Evolutionary conservation across 306 rosid species (phyloP), one percentile per base, ranked within the genome.

Genomic region (Oemleria cerasiformis): DNA sequence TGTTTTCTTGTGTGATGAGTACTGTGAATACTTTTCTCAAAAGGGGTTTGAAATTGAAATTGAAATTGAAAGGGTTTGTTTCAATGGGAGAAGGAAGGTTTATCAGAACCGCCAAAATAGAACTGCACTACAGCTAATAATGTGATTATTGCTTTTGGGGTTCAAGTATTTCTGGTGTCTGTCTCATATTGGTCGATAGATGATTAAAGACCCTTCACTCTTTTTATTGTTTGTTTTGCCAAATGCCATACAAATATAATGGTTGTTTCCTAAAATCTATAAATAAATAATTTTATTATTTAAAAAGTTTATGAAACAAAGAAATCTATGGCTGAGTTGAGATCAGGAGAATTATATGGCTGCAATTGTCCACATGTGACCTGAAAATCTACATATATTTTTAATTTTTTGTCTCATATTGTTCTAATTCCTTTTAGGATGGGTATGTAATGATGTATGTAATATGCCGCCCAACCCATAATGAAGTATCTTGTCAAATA

Each of bases 101-200:
- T 63, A 20, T 15, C 63, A 67, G 67, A 80, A 68, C 64, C 69
- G 84, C 83, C 84, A 79, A 84, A 74, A 56, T n/a, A 4, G 48
- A 20, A 45, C 57, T 43, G 64, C 48, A 34, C 43, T 15, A 16
- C 20, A 34, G 42, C 36, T 30, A 30, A 30, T 30, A 30, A 30
- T 30, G 3, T 30, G 36, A 1, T 10, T 23, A 30, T 21, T 8
- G 25, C 13, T 30, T 49, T 55, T 25, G 19, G 70, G 9, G 16
- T 50, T 36, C 68, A 5, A 74, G 75, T 74, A 82, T 74, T 48
- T 78, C 61, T 71, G 73, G 73, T 71, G 74, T 12, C 65, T 62
- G 2, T 6, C 20, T n/a, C 23, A 7, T 9, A 5, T 25, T 17
- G 54, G 5, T n/a, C 30, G 30, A 60, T 41, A 39, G 63, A 54